Base-by-base conservation (phyloP, 139 green algal species). In the Klebsormidium nitens region DNA sequence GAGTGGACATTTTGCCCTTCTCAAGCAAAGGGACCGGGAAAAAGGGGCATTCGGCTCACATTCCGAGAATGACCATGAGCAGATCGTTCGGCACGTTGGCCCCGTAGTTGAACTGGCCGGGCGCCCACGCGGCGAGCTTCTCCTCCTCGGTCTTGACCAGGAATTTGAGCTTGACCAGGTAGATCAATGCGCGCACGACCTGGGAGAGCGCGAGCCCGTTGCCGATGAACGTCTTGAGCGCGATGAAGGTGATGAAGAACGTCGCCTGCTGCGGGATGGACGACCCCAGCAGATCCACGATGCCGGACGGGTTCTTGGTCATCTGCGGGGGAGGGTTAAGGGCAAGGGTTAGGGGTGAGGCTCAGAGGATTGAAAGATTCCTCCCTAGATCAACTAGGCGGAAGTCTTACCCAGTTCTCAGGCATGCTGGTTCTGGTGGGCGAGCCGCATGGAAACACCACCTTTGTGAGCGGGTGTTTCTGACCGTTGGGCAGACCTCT, bases 161-260 rank as follows among this genome's bases (percentile, higher is more conserved):
- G 58, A 52, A 74, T 6, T 42, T 36, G 8, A 31, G 32, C 36
- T 68, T 66, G 19, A 74, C 29, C 11, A 34, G 36, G 58, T 46
- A 66, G 3, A 68, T 74, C 26, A 73, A 26, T 5, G 28, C 37
- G 28, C 55, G 47, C 55, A 8, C 39, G 3, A 74, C 28, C 31
- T 55, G 52, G 26, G 66, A 74, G 4, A 74, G 52, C 11, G 37
- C 56, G 4, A 74, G 36, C 40, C 66, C 66, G 58, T 74, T 72
- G 5, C 66, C 29, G 2, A 69, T 35, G 72, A 71, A 72, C 3
- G 62, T 61, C n/a, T n/a, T n/a, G 66, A 78, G 66, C 8, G 46
- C 66, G 28, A 76, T 73, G 68, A 61, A 76, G 46, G 36, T 77
- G 32, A 76, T 76, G 57, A 76, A 76, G 17, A 76, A 76, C 4